Evolutionary conservation across 2,329 filamentous ascomycete species (phyloP), one percentile per base, ranked within the genome.

Genomic region (Alternaria arbusti): DNA sequence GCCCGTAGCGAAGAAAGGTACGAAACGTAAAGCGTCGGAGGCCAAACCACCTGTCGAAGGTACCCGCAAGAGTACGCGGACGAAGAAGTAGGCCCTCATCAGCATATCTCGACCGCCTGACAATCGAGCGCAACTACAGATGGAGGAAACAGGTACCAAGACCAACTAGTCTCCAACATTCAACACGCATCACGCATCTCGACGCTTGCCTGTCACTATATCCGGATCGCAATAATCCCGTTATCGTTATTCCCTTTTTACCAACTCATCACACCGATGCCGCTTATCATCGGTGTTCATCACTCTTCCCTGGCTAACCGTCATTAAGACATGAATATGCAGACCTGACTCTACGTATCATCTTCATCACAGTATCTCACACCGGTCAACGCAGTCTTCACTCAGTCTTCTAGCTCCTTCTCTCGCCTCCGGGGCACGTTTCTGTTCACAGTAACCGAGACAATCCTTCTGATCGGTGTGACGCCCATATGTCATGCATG

Each of bases 21-120:
- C 59, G 15, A 78, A 78, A 62, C 60, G 73, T 36, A 78, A 77
- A 59, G 69, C 54, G 6, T 52, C 51, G 20, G 67, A 69, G 5
- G 20, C 36, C 15, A 69, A 66, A 17, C 12, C 58, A 13, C 55
- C 63, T 17, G 22, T 45, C 15, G 71, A 74, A 46, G 74, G 70
- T 9, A 56, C 67, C n/a, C 61, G 74, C 28, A 74, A 73, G 30
- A 78, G 76, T 32, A 70, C 55, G 22, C 64, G 74, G n/a, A 69
- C 57, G 25, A 77, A 70, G 49, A 70, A 65, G 54, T 69, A 69
- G 45, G 25, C 23, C 36, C 4, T 3, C 9, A 15, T 36, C 49
- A 30, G 6, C 5, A 17, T 36, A 51, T 8, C 12, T 9, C 12
- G 22, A 9, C 17, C 13, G 28, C 28, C 4, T 32, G 12, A 20